Conservation (phyloP, 2,329 filamentous ascomycete genomes). For the Apiospora pterosperma region DNA sequence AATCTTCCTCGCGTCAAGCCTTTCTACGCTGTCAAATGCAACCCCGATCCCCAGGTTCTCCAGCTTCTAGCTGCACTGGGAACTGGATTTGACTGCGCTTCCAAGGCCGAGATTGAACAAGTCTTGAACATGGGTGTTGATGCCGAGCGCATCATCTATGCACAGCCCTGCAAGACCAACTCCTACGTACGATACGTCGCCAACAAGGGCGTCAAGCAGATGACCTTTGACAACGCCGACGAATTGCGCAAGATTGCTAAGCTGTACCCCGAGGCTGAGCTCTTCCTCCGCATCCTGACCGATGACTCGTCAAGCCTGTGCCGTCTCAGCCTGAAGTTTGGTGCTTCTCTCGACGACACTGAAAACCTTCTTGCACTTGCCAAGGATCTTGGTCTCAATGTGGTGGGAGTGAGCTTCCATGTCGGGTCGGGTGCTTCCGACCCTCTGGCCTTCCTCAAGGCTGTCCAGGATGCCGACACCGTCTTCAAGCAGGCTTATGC, state of each 20-base stretch:
- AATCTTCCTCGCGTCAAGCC: conserved; percentile 90
- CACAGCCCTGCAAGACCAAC: conserved; percentile 99
- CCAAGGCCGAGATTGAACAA: conserved; percentile 94
- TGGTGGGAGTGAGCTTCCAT: conserved; percentile 96
- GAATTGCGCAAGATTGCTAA: conserved; percentile 98
- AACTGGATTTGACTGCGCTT: conserved; percentile 96
- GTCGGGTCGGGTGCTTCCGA: conserved; percentile 95
- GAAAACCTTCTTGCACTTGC: conserved; percentile 75
- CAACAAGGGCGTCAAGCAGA: conserved; percentile 83
- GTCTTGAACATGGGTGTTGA: conserved; percentile 79
- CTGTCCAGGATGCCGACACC: conserved; percentile 80
- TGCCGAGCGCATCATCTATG: conserved; percentile 93
- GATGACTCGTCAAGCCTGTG: conserved; percentile 94
- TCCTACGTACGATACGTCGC: conserved; percentile 93
- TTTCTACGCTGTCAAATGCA: conserved; percentile 99
- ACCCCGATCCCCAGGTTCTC: conserved; percentile 87
- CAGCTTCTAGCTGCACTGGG: conserved; percentile 84
- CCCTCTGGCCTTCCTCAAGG: conserved; percentile 85
- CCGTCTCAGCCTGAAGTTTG: conserved; percentile 95
- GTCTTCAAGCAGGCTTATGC: conserved; percentile 83
- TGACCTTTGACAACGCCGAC: conserved; percentile 99
- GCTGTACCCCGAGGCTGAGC: conserved; percentile 82
- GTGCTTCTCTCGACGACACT: conserved; percentile 81
- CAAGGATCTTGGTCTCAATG: conserved; percentile 77
- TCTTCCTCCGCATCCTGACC: conserved; percentile 91